Evolutionary conservation across 805 yeast species (phyloP), one percentile per base, ranked within the genome.

Genomic region (Brettanomyces naardenensis): DNA sequence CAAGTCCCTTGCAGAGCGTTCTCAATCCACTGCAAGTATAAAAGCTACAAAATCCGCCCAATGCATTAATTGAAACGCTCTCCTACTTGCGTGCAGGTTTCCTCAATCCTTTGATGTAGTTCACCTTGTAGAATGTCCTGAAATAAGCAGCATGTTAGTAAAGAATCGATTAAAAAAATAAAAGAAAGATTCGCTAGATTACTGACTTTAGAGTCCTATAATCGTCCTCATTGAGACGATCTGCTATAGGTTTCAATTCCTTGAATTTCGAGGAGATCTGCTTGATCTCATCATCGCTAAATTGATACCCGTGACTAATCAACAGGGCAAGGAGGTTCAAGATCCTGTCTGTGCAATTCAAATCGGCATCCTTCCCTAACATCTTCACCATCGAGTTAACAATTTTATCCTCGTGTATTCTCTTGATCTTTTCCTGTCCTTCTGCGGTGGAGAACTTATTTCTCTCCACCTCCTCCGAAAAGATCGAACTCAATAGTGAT

Each of bases 161-260:
- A 14, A 21, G 21, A 21, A 32, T 26, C 19, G 25, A 17, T 19
- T 28, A 38, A 39, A 23, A 28, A 27, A 35, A 18, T 25, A n/a
- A 27, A 13, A 35, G 17, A 10, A 19, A 22, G n/a, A n/a, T n/a
- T n/a, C n/a, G 11, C 20, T 14, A 13, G 13, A 33, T 10, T 33
- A 33, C 36, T 33, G 36, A 23, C 37, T 51, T 69, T 20, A 76
- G 68, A 1, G 64, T 45, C 31, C 65, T 60, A 35, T 65, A 66
- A 47, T 79, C 84, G 35, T 79, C 84, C 19, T 59, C 61, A 43
- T 76, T 69, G 29, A 80, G 55, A 40, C 65, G 65, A 40, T 73
- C 77, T 44, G 67, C 65, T 38, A 72, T 51, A 2, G 58, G 46
- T 38, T 64, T 70, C 43, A 72, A 61, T 18, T 47, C 53, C 13